These are phyloP conservation scores for Tolypocladium album DNA, from an alignment of 2,329 filamentous ascomycete species.

Conservation along the genomic window DNA sequence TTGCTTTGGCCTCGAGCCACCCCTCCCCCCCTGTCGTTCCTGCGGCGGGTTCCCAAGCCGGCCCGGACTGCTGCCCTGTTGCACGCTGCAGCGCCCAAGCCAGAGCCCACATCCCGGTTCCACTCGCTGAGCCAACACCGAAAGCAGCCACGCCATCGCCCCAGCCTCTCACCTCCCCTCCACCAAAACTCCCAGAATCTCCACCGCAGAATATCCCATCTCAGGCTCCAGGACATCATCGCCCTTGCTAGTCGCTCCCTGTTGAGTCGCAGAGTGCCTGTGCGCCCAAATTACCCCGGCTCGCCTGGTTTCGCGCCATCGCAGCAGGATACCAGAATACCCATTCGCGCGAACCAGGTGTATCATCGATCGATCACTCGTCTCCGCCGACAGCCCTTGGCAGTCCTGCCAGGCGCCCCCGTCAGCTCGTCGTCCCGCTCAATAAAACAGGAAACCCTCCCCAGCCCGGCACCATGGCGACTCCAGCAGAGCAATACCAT, in stretches of 20 bases:
- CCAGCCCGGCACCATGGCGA: constrained; percentile 24
- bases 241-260: constrained; percentile 17
- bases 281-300: constrained; percentile 1
- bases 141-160: constrained; percentile 1
- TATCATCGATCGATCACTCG: constrained; percentile 1
- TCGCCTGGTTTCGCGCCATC: neutral
- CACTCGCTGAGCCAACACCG: neutral
- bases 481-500: constrained; percentile 18
- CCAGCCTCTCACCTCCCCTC: constrained; percentile 4
- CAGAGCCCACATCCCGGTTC: neutral
- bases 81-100: neutral
- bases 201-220: constrained; percentile 18
- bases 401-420: constrained; percentile 1
- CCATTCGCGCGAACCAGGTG: neutral
- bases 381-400: constrained; percentile 2
- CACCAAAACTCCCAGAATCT: constrained; percentile 10
- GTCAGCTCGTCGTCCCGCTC: constrained; percentile 2
- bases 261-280: constrained; percentile 6
- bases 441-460: constrained; percentile 22
- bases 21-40: constrained; percentile 4
- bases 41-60: constrained; percentile 3
- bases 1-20: neutral
- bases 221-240: constrained; percentile 11
- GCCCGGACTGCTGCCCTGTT: neutral
- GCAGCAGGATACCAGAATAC: neutral